These are phyloP conservation scores for Penicillium sp. DNA, from an alignment of 2,329 filamentous ascomycete genomes.

Conservation along the genomic window DNA sequence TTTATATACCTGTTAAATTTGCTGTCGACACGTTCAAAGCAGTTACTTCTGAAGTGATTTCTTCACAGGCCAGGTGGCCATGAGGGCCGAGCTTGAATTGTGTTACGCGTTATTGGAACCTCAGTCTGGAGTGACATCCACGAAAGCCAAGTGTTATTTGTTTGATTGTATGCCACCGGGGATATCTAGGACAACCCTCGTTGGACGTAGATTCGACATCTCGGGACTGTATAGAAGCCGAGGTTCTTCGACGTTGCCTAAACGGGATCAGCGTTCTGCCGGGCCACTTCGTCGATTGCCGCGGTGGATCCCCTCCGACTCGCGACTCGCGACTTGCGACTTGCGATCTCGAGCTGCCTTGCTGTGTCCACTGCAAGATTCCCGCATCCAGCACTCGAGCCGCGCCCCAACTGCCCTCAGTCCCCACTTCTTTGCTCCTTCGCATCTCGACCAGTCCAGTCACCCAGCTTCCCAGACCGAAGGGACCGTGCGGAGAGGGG, in stretches of 20 bases:
- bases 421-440: slow-evolving; percentile 1
- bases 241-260: background rate
- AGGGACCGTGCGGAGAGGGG: slow-evolving; percentile 14
- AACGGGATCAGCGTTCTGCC: background rate
- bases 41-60: background rate
- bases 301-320: background rate
- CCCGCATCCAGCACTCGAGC: background rate
- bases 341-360: background rate
- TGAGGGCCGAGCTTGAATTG: background rate
- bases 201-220: background rate
- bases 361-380: background rate
- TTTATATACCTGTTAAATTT: background rate
- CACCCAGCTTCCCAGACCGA: slow-evolving; percentile 32
- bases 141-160: background rate
- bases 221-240: background rate
- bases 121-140: background rate
- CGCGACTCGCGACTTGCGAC: background rate
- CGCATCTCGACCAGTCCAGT: slow-evolving; percentile 66
- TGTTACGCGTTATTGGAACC: background rate
- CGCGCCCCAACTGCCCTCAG: background rate
- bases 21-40: background rate
- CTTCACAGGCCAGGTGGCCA: background rate
- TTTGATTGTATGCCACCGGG: background rate
- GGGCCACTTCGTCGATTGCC: background rate
- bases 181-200: background rate